Evolutionary conservation across 495 filamentous ascomycete species (phyloP).

Genomic region (Neurospora tetraspora): DNA sequence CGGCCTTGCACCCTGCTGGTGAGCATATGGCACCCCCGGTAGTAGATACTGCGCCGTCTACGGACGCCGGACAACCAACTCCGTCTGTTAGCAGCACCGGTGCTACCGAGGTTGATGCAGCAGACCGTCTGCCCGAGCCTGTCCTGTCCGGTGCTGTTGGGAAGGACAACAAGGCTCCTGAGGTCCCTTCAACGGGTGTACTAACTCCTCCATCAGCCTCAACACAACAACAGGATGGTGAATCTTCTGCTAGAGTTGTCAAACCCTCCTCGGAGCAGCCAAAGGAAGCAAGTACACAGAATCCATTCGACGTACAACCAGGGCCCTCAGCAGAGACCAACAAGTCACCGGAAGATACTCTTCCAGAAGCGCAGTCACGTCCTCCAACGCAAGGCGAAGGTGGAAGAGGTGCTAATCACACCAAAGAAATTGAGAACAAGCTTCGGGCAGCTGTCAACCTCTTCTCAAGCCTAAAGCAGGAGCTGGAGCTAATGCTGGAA

Average conservation of each 20-base stretch:
- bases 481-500: constrained; percentile 13
- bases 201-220: neutral
- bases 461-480: constrained; percentile 9
- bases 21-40: neutral
- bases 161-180: neutral
- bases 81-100: neutral
- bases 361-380: neutral
- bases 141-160: neutral
- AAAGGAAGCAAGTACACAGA: neutral
- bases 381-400: neutral
- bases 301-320: neutral
- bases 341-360: neutral
- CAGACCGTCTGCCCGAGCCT: neutral
- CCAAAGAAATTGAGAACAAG: constrained; percentile 4
- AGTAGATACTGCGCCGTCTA: neutral
- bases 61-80: neutral
- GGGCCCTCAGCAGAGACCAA: neutral
- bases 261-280: neutral
- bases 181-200: constrained; percentile 1
- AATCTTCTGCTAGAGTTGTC: neutral
- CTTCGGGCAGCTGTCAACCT: constrained; percentile 8
- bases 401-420: neutral
- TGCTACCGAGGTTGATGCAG: neutral
- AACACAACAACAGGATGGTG: neutral
- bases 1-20: neutral